phyloP scores from a whole-genome alignment of 2,329 filamentous ascomycete genomes.

The Hypoxylon sp. region DNA sequence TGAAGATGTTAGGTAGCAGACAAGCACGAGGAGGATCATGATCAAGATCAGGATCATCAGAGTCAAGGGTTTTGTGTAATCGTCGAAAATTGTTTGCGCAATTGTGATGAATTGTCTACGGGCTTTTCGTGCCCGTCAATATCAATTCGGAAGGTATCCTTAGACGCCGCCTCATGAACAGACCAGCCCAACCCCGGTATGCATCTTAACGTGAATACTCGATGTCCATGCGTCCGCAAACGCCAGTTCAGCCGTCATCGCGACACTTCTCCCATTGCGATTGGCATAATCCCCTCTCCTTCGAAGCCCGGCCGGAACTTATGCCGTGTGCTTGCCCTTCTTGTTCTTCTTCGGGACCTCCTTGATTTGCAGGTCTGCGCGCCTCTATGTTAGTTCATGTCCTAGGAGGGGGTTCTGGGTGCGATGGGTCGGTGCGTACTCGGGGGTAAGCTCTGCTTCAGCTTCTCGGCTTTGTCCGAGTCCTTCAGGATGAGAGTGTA shows the following conservation, averaged over 20 bases:
- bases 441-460: conserved; percentile 98
- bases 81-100: conserved; percentile 36
- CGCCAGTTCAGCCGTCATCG: conserved; percentile 26
- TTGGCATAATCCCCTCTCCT: conserved; percentile 25
- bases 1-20: conserved; percentile 27
- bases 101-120: conserved; percentile 45
- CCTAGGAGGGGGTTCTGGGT: neutral
- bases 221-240: conserved; percentile 23
- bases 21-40: neutral
- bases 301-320: conserved; percentile 9
- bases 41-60: too few relatives aligned
- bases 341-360: conserved; percentile 64
- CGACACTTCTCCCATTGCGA: conserved; percentile 28
- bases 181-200: conserved; percentile 43
- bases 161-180: conserved; percentile 61
- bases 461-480: conserved; percentile 99
- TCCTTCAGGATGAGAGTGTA: conserved; percentile 99
- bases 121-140: conserved; percentile 45
- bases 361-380: conserved; percentile 59
- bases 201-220: conserved; percentile 35
- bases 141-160: conserved; percentile 62
- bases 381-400: conserved; percentile 33
- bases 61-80: neutral
- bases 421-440: conserved; percentile 67
- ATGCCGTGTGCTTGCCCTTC: conserved; percentile 51